Evolutionary conservation across 768 basidiomycete genomes (phyloP).

Genomic region (Scleroderma citrinum): DNA sequence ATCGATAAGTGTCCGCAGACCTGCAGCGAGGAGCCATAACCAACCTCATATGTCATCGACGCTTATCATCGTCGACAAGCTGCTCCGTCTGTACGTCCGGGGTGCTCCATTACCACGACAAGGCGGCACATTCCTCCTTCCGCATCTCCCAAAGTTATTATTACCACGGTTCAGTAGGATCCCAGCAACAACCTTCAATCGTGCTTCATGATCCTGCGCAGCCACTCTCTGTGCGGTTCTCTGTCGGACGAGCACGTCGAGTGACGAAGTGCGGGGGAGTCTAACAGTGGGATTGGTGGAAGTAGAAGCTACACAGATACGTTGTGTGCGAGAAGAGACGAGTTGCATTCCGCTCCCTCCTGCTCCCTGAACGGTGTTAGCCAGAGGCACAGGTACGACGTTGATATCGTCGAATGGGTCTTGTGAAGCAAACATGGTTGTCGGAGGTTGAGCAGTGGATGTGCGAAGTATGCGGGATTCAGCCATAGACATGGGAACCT

Average conservation of each 20-base stretch:
- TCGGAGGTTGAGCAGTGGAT: conserved; percentile 8
- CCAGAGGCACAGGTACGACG: conserved; percentile 9
- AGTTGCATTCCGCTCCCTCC: no score
- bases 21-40: no score
- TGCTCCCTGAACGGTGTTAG: conserved; percentile 1
- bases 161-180: conserved; percentile 51
- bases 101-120: conserved; percentile 17
- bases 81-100: conserved; percentile 46
- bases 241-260: conserved; percentile 25
- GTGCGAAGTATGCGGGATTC: conserved; percentile 14
- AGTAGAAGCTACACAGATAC: conserved; percentile 25
- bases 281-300: conserved; percentile 12
- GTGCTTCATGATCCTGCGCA: conserved; percentile 34
- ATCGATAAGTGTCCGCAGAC: background rate
- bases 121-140: conserved; percentile 35
- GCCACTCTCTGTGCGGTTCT: conserved; percentile 24
- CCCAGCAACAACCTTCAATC: conserved; percentile 50
- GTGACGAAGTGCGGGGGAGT: conserved; percentile 16
- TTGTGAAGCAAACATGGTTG: conserved; percentile 15
- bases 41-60: conserved; percentile 33
- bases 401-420: conserved; percentile 24
- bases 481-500: conserved; percentile 13
- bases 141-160: conserved; percentile 46
- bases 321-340: conserved; percentile 16
- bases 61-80: conserved; percentile 45